Percentiles rank a stretch among this genome's conserved stretches.
These are phyloP conservation scores for Plasmodium yoelii DNA, from an alignment of 169 alveolate genomes.

Conservation along the genomic window DNA sequence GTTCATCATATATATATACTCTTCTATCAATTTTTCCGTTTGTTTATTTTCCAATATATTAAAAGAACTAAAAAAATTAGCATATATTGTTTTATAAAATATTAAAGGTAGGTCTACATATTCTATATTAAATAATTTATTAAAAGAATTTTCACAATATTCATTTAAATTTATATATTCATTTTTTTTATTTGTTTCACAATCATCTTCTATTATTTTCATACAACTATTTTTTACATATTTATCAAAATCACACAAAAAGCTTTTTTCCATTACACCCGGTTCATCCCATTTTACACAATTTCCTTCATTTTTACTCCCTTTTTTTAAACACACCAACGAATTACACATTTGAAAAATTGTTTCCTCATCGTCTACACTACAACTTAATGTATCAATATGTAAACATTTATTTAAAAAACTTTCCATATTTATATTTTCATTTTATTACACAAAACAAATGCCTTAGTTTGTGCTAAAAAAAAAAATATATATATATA, in stretches of 20 bases:
- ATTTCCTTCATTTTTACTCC: conserved; percentile 11
- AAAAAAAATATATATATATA: no score
- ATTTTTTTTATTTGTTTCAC: background rate
- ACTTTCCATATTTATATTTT: conserved; percentile 34
- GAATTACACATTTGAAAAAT: conserved; percentile 36
- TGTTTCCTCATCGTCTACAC: conserved; percentile 20
- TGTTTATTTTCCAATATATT: conserved; percentile 6
- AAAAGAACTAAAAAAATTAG: conserved; percentile 57
- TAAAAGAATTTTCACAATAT: conserved; percentile 66
- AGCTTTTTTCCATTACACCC: conserved; percentile 16
- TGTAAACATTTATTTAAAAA: conserved; percentile 46
- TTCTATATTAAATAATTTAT: conserved; percentile 47
- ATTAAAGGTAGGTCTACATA: conserved; percentile 24
- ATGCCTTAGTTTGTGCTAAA: no score
- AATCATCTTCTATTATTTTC: conserved; percentile 9
- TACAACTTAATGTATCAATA: background rate
- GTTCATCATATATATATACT: conserved; percentile 25
- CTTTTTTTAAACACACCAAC: conserved; percentile 12
- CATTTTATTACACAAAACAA: conserved; percentile 1
- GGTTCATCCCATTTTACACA: conserved; percentile 12
- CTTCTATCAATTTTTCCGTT: conserved; percentile 15
- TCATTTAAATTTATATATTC: conserved; percentile 36
- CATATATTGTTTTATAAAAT: conserved; percentile 40
- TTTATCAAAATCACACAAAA: conserved; percentile 41
- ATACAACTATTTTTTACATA: conserved; percentile 43